Evolutionary conservation across 768 basidiomycete genomes (phyloP), one percentile per base, ranked within the genome.

Genomic region (Termitomyces sp.): DNA sequence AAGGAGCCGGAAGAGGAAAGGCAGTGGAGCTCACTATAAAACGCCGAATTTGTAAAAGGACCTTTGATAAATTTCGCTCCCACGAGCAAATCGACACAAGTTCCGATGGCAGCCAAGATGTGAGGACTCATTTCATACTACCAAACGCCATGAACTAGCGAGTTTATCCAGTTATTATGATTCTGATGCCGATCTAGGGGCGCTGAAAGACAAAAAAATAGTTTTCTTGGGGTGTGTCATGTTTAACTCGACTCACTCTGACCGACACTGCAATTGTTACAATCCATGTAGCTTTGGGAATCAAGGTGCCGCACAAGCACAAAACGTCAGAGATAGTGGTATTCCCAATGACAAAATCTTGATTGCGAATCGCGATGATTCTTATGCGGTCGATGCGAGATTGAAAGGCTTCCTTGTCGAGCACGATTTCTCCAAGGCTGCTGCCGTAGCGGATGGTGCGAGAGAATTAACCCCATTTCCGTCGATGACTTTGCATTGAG

Each of bases 231-330:
- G 84, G 83, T 82, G 65, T 32, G 73, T 57, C 17, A 29, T 48
- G 17, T 23, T 32, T 31, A 19, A 41, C 11, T n/a, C 17, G 14
- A 51, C 32, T n/a, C n/a, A n/a, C 10, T 3, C 16, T 21, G n/a
- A 17, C 21, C 21, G 25, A 35, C 16, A 23, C 11, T 42, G 34
- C 19, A 42, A 25, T 43, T 34, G 12, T 32, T 37, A 16, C 50
- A 19, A 21, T 21, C 21, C 52, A n/a, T n/a, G n/a, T n/a, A 85
- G 83, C 4, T 86, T 84, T 66, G 84, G 84, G 43, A 85, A 84
- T 66, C 84, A 86, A 66, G 84, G 84, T 12, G 81, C 84, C 32
- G 84, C 84, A 47, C 84, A 85, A 65, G 84, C 84, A 4, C 83
- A 85, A 69, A 86, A 86, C 59, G 63, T 86, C 58, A 77, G 84